Evolutionary conservation across 2,329 filamentous ascomycete genomes (phyloP).

Genomic region (Zymoseptoria pseudotritici): DNA sequence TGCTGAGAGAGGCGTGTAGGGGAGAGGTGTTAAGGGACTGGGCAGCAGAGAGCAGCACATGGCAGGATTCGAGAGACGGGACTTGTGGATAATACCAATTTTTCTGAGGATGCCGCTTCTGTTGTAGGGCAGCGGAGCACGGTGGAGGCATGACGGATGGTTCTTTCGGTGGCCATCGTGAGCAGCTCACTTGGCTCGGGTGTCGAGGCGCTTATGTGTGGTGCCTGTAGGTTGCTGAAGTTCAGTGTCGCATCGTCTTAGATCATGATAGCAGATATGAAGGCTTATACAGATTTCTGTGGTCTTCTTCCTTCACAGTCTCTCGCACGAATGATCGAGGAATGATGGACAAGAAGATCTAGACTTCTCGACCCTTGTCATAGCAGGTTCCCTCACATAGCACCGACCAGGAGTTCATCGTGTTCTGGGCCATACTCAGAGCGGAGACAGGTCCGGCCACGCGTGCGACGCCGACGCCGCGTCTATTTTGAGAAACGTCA

Average conservation of each 20-base stretch:
- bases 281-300: not conserved
- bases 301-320: not conserved
- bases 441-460: not conserved
- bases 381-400: not conserved
- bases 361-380: not conserved
- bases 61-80: not conserved
- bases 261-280: not conserved
- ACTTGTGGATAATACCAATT: not conserved
- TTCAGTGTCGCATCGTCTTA: not conserved
- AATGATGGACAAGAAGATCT: not conserved
- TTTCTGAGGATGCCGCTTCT: not conserved
- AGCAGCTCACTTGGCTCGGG: not conserved
- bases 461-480: not conserved
- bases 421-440: not conserved
- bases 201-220: not conserved
- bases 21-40: not conserved
- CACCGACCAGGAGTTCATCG: not conserved
- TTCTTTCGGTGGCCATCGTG: not conserved
- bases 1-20: conserved; percentile 40
- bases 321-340: not conserved
- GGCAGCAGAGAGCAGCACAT: not conserved
- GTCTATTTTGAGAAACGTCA: not conserved
- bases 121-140: not conserved
- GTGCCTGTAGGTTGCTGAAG: not conserved
- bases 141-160: not conserved